Conservation (phyloP, 73 alveolate species). For the Symbiodinium natans region DNA sequence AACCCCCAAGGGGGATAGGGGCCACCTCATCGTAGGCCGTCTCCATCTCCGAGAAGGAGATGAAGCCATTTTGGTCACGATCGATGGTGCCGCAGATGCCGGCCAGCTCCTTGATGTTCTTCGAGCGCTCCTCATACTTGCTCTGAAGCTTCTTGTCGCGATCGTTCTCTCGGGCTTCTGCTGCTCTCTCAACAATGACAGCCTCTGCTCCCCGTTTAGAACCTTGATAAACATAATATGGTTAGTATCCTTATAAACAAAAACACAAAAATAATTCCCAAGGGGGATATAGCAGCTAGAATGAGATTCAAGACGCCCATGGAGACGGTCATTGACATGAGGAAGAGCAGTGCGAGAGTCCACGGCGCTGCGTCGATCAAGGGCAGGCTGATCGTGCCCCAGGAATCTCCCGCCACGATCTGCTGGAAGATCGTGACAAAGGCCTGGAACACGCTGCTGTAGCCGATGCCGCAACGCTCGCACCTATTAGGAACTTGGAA, state of each 20-base stretch:
- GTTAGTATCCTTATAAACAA: too few relatives aligned
- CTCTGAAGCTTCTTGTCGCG: slow-evolving; percentile 18
- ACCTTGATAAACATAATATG: too few relatives aligned
- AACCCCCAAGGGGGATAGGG: too few relatives aligned
- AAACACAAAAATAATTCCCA: too few relatives aligned
- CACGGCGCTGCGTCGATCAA: slow-evolving; percentile 8
- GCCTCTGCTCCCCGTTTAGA: too few relatives aligned
- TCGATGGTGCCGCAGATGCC: slow-evolving; percentile 32
- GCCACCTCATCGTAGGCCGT: too few relatives aligned
- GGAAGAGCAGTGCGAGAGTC: slow-evolving; percentile 1
- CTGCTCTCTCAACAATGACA: slow-evolving; percentile 22
- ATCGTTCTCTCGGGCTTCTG: slow-evolving; percentile 67
- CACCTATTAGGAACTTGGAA: too few relatives aligned
- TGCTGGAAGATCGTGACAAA: slow-evolving; percentile 49
- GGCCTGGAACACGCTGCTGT: slow-evolving; percentile 2
- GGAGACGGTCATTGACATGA: slow-evolving; percentile 34
- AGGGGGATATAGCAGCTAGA: slow-evolving; percentile 38
- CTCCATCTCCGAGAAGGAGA: slow-evolving; percentile 31
- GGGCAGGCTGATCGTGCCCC: slow-evolving; percentile 42
- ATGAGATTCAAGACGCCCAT: slow-evolving; percentile 47
- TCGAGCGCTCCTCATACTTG: too few relatives aligned
- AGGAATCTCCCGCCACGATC: slow-evolving; percentile 74
- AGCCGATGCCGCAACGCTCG: slow-evolving; percentile 19
- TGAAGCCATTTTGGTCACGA: slow-evolving; percentile 13
- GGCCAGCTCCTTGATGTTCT: slow-evolving; percentile 35